Evolutionary conservation across 164 flowering plant genomes (phyloP), one percentile per base, ranked within the genome.

Genomic region (Cinnamomum chago): DNA sequence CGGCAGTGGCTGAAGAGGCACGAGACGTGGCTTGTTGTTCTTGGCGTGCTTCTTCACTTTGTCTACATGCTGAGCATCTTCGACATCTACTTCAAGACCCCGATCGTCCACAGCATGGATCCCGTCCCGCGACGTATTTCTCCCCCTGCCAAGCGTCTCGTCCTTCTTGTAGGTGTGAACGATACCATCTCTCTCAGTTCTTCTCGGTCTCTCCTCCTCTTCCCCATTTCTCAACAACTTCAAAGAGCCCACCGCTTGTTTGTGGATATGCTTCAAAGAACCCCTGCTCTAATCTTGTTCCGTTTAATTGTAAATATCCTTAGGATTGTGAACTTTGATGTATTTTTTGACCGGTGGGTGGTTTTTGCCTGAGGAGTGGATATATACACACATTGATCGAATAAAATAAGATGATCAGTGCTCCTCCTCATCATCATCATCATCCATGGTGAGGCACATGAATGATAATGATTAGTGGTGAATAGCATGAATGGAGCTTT

Each of bases 91-190:
- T 95, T 95, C 93, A 95, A 93, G 82, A 80, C 90, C 67, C 97
- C 97, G 14, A 92, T 95, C 68, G 95, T 95, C 62, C 97, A 93
- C 70, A 97, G 98, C 83, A 90, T 93, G 97, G 93, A 90, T 52
- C 97, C 84, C 23, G 97, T 93, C 67, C 20, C 70, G 0, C 97
- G 95, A 60, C 88, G 94, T 47, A 87, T 92, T 82, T 23, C 70
- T 1, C 93, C 20, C 97, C 97, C n/a, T 20, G 98, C 98, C 24
- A 91, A 90, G 78, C 97, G 98, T 60, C 97, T 95, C 68, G 91
- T 95, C 5, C 92, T 95, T 2, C 85, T 95, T 24, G 83, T 95
- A 30, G 94, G 98, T 95, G 82, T 7, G 18, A 20, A 30, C 33
- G 33, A 30, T 30, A 24, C 58, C 20, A 5, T 18, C 67, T 11